These are phyloP conservation scores for Ceratocystiopsis minuta DNA, from an alignment of 2,329 filamentous ascomycete species.

Conservation along the genomic window DNA sequence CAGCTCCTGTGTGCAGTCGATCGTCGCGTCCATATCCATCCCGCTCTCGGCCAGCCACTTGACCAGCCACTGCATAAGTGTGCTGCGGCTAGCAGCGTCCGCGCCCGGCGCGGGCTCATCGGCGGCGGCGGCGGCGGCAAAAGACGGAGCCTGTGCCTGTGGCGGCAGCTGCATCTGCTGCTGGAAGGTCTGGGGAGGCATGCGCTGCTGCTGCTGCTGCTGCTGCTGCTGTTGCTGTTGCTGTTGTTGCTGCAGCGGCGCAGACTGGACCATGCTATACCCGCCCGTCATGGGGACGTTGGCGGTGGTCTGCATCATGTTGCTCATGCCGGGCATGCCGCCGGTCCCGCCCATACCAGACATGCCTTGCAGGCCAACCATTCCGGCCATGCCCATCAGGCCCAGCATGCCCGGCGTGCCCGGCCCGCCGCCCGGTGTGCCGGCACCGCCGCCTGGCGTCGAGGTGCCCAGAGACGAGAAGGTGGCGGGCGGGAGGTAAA, in stretches of 20 bases:
- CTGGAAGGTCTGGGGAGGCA: not conserved
- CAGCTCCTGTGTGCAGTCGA: conserved; percentile 81
- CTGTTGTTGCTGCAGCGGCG: not conserved
- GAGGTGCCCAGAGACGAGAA: no score
- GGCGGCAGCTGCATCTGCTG: not conserved
- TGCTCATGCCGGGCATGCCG: no score
- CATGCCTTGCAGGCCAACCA: no score
- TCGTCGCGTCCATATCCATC: conserved; percentile 66
- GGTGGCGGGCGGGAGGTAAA: no score
- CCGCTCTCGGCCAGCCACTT: conserved; percentile 75
- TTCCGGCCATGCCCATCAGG: no score
- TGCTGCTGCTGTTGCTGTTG: not conserved
- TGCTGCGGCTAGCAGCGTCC: conserved; percentile 1
- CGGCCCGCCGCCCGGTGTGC: conserved; percentile 2
- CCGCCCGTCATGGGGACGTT: no score
- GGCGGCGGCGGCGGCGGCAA: not conserved
- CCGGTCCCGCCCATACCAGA: no score
- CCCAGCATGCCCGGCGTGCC: conserved; percentile 5
- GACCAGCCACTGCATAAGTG: conserved; percentile 47
- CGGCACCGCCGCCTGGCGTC: not conserved
- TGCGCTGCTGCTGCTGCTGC: not conserved
- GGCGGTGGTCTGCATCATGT: no score
- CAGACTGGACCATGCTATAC: no score
- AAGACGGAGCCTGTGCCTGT: not conserved
- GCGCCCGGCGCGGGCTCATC: not conserved